Percentiles rank a stretch among this genome's conserved stretches.
Evolutionary conservation across 495 filamentous ascomycete genomes (phyloP).

Genomic region (Penicillium crystallinum): DNA sequence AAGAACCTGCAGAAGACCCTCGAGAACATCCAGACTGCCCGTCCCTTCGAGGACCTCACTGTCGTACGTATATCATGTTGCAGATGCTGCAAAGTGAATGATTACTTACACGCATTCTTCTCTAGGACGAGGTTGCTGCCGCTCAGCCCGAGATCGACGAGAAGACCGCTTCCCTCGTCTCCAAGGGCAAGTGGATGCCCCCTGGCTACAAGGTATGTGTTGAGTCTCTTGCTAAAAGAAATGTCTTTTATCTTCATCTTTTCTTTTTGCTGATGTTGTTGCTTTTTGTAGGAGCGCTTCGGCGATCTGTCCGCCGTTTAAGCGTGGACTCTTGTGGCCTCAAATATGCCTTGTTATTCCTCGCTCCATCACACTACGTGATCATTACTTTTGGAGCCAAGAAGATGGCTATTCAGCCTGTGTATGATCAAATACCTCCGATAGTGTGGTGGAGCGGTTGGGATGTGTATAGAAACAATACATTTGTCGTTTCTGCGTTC

Average conservation of each 20-base stretch:
- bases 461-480: conserved; percentile 47
- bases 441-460: conserved; percentile 24
- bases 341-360: conserved; percentile 30
- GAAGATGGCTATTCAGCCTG: conserved; percentile 24
- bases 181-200: conserved; percentile 94
- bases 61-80: conserved; percentile 65
- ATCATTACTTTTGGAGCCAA: conserved; percentile 32
- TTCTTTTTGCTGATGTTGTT: background rate
- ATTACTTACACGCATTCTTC: conserved; percentile 13
- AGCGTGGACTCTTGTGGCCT: conserved; percentile 33
- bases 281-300: conserved; percentile 78
- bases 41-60: conserved; percentile 95
- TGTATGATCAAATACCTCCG: conserved; percentile 20
- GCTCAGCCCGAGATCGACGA: conserved; percentile 94
- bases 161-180: conserved; percentile 84
- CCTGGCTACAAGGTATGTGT: conserved; percentile 92
- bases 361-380: conserved; percentile 33
- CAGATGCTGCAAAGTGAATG: background rate
- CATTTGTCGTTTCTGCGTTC: conserved; percentile 34
- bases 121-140: conserved; percentile 88
- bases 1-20: conserved; percentile 87
- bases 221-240: background rate
- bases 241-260: too few relatives aligned
- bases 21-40: conserved; percentile 92
- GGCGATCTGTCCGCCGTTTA: conserved; percentile 91